Evolutionary conservation across 75 land plant genomes (phyloP).

Genomic region (Pinus tabuliformis): DNA sequence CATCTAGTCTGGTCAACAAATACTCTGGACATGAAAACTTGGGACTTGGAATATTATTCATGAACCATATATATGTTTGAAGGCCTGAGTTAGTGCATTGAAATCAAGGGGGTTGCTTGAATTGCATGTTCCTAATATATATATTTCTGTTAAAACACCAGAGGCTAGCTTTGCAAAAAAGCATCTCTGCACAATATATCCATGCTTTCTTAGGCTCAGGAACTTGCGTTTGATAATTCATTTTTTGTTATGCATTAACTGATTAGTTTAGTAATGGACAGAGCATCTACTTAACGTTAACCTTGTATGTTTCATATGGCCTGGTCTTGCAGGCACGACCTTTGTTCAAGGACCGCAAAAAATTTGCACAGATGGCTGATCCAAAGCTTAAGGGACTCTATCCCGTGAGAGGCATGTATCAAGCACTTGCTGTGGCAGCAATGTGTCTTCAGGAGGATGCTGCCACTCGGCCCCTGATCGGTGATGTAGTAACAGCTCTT

Average conservation of each 20-base stretch:
- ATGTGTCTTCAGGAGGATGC: conserved; percentile 95
- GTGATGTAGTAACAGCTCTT: conserved; percentile 87
- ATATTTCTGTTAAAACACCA: not conserved
- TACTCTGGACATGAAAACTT: not conserved
- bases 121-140: not conserved
- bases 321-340: conserved; percentile 73
- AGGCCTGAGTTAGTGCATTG: not conserved
- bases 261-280: not conserved
- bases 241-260: not conserved
- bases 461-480: conserved; percentile 79
- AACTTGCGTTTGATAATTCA: not conserved
- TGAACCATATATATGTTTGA: not conserved
- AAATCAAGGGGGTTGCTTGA: not conserved
- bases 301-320: not conserved
- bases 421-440: conserved; percentile 89
- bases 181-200: not conserved
- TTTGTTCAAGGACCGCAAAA: conserved; percentile 77
- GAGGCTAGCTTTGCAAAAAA: not conserved
- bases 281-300: not conserved
- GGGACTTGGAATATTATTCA: not conserved
- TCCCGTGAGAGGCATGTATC: conserved; percentile 87
- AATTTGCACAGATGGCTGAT: conserved; percentile 86
- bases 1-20: not conserved
- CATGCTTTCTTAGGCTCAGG: not conserved
- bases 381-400: conserved; percentile 78